phyloP scores from a whole-genome alignment of 345 rosid genomes.

The Eucalyptus victrix region DNA sequence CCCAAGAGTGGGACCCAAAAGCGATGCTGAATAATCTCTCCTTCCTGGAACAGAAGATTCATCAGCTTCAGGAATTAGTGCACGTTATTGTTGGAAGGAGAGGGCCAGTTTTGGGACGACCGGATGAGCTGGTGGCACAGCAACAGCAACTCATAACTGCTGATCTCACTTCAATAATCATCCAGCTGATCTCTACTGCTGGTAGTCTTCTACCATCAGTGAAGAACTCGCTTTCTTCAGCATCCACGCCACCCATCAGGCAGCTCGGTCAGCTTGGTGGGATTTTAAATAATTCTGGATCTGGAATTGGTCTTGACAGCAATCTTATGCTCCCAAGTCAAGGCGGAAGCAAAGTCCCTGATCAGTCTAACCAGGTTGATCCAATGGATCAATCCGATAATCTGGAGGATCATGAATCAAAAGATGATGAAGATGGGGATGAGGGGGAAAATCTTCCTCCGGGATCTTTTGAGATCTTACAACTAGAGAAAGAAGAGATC shows the following conservation, averaged over 20 bases:
- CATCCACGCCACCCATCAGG: slow-evolving; percentile 21
- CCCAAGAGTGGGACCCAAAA: slow-evolving; percentile 83
- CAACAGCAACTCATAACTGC: slow-evolving; percentile 76
- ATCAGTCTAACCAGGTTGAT: slow-evolving; percentile 28
- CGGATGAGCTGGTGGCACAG: slow-evolving; percentile 51
- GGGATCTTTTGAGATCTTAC: slow-evolving; percentile 87
- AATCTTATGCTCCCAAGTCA: slow-evolving; percentile 13
- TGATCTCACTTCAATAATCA: slow-evolving; percentile 85
- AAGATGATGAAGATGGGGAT: slow-evolving; percentile 89
- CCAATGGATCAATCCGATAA: slow-evolving; percentile 12
- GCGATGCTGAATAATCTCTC: slow-evolving; percentile 69
- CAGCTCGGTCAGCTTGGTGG: slow-evolving; percentile 44
- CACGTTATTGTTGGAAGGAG: slow-evolving; percentile 47
- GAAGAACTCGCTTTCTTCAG: slow-evolving; percentile 40
- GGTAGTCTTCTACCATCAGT: slow-evolving; percentile 93
- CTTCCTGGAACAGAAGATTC: slow-evolving; percentile 82
- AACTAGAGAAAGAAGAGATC: slow-evolving; percentile 93
- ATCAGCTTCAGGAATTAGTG: slow-evolving; percentile 81
- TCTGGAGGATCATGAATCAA: slow-evolving; percentile 62
- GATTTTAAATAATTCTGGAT: slow-evolving; percentile 24
- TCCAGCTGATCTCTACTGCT: slow-evolving; percentile 88
- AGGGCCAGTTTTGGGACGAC: slow-evolving; percentile 32
- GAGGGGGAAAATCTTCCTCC: slow-evolving; percentile 93
- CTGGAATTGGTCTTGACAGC: slow-evolving; percentile 10
- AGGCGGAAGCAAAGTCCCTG: slow-evolving; percentile 17